Conservation (phyloP, 2,329 filamentous ascomycete genomes). For the Coniochaeta prunicola region DNA sequence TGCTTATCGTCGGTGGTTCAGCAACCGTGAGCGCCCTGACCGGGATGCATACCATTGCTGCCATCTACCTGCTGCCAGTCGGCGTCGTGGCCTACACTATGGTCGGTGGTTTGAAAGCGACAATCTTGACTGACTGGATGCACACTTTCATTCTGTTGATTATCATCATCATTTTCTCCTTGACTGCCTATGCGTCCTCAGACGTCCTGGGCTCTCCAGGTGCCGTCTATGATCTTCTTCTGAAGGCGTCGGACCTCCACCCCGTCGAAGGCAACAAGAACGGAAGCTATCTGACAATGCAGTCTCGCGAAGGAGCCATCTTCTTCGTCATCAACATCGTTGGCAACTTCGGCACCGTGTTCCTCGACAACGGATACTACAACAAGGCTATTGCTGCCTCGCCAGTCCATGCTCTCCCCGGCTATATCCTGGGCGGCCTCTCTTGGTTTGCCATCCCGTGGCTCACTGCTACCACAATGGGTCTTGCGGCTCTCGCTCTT, state of each 20-base stretch:
- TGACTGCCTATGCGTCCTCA: conserved; percentile 73
- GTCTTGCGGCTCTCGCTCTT: conserved; percentile 71
- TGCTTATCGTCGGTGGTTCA: conserved; percentile 79
- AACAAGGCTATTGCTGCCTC: conserved; percentile 90
- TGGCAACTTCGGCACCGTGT: conserved; percentile 75
- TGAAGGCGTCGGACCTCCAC: conserved; percentile 58
- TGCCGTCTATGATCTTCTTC: conserved; percentile 71
- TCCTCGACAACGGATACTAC: conserved; percentile 83
- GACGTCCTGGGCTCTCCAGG: conserved; percentile 65
- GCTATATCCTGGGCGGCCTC: conserved; percentile 80
- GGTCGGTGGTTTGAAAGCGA: conserved; percentile 75
- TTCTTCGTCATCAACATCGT: conserved; percentile 81
- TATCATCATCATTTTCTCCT: conserved; percentile 79
- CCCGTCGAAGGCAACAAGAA: conserved; percentile 74
- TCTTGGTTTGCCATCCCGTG: conserved; percentile 92
- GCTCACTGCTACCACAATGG: conserved; percentile 84
- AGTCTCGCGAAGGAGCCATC: conserved; percentile 69
- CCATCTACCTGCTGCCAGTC: conserved; percentile 75
- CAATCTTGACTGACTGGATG: conserved; percentile 78
- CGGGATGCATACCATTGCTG: conserved; percentile 70
- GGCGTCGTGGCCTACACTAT: conserved; percentile 77
- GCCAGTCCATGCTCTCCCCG: conserved; percentile 77
- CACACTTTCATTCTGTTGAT: conserved; percentile 81
- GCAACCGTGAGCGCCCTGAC: conserved; percentile 67
- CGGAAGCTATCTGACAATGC: conserved; percentile 84